Conservation (phyloP, 176 grass and related monocot species). For the Neostapfia colusana region DNA sequence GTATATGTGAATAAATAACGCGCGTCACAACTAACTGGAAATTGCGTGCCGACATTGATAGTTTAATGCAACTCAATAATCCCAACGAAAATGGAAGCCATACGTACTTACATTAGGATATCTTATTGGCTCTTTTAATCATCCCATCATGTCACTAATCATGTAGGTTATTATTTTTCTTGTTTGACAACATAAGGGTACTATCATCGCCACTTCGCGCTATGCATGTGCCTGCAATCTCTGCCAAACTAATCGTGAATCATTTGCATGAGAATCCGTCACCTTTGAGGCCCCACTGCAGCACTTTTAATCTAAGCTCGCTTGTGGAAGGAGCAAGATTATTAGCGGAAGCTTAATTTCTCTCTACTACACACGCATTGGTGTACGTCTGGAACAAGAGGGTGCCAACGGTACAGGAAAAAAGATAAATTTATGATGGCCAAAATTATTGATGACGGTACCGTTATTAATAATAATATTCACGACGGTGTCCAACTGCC, state of each 20-base stretch:
- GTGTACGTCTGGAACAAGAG: conserved; percentile 25
- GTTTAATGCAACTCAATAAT: conserved; percentile 43
- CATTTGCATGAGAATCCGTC: conserved; percentile 53
- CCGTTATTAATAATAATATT: too few relatives aligned
- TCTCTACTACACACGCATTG: conserved; percentile 35
- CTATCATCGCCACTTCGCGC: conserved; percentile 60
- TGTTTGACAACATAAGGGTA: conserved; percentile 52
- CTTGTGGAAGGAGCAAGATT: conserved; percentile 33
- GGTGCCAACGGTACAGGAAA: too few relatives aligned
- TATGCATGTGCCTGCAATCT: conserved; percentile 64
- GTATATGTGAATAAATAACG: conserved; percentile 34
- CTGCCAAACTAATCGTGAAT: conserved; percentile 72
- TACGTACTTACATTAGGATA: conserved; percentile 33
- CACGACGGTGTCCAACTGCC: too few relatives aligned
- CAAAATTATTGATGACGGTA: too few relatives aligned
- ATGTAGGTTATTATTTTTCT: conserved; percentile 50
- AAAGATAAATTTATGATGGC: too few relatives aligned
- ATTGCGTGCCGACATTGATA: conserved; percentile 28
- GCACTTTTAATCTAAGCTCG: conserved; percentile 44
- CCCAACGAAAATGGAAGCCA: conserved; percentile 40
- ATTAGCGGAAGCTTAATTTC: conserved; percentile 41
- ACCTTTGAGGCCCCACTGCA: conserved; percentile 45
- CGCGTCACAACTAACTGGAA: conserved; percentile 40
- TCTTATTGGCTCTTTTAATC: conserved; percentile 50
- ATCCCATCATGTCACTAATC: conserved; percentile 59